Base-by-base conservation (phyloP, 441 rosid genomes). In the Pelargonium myrrhifolium region DNA sequence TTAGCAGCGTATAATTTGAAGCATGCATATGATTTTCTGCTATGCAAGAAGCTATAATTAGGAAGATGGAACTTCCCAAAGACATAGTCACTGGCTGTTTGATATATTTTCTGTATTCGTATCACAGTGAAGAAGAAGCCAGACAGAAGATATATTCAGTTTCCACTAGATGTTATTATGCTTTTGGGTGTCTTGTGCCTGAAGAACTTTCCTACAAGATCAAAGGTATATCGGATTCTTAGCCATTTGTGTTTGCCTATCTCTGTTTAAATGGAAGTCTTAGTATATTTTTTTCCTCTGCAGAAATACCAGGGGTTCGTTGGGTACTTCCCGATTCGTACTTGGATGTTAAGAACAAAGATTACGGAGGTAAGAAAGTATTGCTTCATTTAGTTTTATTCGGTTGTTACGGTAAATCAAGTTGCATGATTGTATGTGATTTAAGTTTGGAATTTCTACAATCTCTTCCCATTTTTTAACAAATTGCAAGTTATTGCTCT, bases 321-420 rank as follows among this genome's bases (percentile, higher is more conserved):
- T 91, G 97, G 97, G 97, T 91, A 72, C 96, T 89, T 68, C 97
- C 93, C 17, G 96, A 91, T 82, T 91, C 96, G 2, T 91, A 87
- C 78, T 65, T 91, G 75, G 93, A 91, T 79, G 89, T 87, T 61
- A 89, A 67, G 80, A 89, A 91, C 78, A 85, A 92, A 71, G 88
- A 89, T 70, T 92, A 92, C 65, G 97, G 97, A 78, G 97, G 97
- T 90, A 75, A 77, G 70, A 4, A 20, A 28, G 3, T 2, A 10
- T n/a, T 55, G 26, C 17, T 43, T 65, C 45, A 20, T 66, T 31
- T 18, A 28, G 2, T 22, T 56, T 17, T 45, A 28, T 49, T 37
- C 17, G 3, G 62, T 21, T 35, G 62, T 21, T 22, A 42, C 20
- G 10, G 62, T 43, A n/a, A 67, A 60, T 24, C 20, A n/a, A 56